phyloP scores from a whole-genome alignment of 1,139 yeast genomes.

The Protomyces arabidopsidicola region DNA sequence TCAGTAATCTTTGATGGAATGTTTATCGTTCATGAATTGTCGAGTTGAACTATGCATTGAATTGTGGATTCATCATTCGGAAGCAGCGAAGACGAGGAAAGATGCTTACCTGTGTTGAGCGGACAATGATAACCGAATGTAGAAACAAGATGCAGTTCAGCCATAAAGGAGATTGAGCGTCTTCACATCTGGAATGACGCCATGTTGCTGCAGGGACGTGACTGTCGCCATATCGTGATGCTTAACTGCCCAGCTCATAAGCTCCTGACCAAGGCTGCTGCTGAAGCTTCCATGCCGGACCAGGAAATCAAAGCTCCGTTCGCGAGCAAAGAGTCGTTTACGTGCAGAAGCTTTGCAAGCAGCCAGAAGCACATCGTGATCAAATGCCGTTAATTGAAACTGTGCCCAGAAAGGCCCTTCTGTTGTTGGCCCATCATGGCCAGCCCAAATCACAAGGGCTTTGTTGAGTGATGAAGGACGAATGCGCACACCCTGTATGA shows the following conservation, averaged over 20 bases:
- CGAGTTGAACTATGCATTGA: slow-evolving; percentile 1
- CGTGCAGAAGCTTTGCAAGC: slow-evolving; percentile 7
- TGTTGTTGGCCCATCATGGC: neutral
- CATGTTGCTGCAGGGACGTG: neutral
- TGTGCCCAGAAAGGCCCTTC: neutral
- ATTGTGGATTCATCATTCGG: neutral
- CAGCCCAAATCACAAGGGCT: slow-evolving; percentile 6
- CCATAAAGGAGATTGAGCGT: neutral
- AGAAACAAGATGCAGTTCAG: neutral
- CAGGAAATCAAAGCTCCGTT: slow-evolving; percentile 4
- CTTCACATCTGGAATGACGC: slow-evolving; percentile 16
- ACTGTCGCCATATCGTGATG: slow-evolving; percentile 3
- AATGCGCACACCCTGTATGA: neutral
- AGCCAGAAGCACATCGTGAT: neutral
- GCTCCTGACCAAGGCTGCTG: slow-evolving; percentile 1
- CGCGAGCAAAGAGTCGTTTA: neutral
- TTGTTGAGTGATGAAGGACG: slow-evolving; percentile 3
- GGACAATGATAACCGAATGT: no score
- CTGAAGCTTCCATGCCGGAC: neutral
- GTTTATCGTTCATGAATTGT: neutral
- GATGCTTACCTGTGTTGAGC: neutral
- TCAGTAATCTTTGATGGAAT: neutral
- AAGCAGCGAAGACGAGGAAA: neutral
- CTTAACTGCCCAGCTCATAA: slow-evolving; percentile 1
- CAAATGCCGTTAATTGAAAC: neutral